Base-by-base conservation (phyloP, 2,329 filamentous ascomycete genomes). In the Colletotrichum sp. region DNA sequence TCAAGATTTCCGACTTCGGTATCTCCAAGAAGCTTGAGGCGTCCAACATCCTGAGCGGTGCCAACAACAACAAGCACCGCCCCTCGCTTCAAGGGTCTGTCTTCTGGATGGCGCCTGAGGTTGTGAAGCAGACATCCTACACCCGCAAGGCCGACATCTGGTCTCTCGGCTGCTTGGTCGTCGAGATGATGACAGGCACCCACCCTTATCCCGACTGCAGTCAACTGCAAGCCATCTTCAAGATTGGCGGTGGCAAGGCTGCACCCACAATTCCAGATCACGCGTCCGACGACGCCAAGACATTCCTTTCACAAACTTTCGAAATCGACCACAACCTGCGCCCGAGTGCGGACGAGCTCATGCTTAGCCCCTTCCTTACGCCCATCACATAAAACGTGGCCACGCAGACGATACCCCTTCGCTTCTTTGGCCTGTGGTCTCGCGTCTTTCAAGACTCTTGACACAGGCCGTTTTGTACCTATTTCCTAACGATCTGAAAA, bases 101-200 rank as follows among this genome's bases (percentile, higher is more conserved):
- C 68, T 99, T 98, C 87, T 99, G 97, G 97, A 99, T 99, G 97
- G 97, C 97, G 1, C 97, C 97, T 10, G 97, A 99, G 87, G 97
- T 99, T 24, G 97, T 99, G 77, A 97, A 97, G 82, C 97, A 99
- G 86, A 99, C 96, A 5, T 96, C 96, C 8, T 98, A 99, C 86
- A 99, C 96, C 7, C 95, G 96, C 86, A 99, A 99, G 87, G 97
- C 97, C 16, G 97, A 99, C 82, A 99, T 99, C 80, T 99, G 97
- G 97, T 98, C 95, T 62, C 91, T 99, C 28, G 97, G 97, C 39
- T 99, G 97, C 84, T 89, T 99, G 68, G 95, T 99, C 16, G 96
- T 99, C 28, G 97, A 99, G 88, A 99, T 99, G 97, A 98, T 99
- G 90, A 99, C 97, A 15, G 97, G 97, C 72, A 94, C 93, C 60